A percentile compares a stretch with the other conserved stretches of the same genome.
phyloP scores from a whole-genome alignment of 441 rosid species.

The Raphanus hybrid region DNA sequence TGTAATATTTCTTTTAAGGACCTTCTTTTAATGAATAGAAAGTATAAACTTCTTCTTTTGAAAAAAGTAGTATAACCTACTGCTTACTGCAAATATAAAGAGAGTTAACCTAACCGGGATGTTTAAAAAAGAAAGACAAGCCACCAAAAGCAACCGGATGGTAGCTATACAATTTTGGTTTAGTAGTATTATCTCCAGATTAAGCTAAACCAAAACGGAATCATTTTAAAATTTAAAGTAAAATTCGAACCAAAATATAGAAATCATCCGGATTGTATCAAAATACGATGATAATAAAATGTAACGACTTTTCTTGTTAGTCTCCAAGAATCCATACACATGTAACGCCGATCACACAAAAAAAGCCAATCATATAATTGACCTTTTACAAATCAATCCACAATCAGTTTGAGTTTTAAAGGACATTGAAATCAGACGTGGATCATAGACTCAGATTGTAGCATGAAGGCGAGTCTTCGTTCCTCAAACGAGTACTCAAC shows the following conservation, averaged over 20 bases:
- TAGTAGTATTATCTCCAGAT: not conserved
- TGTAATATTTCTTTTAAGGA: not conserved
- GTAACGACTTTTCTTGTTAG: not conserved
- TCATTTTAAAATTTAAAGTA: not conserved
- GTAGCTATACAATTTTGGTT: not conserved
- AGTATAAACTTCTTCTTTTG: too few species aligned
- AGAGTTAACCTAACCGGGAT: not conserved
- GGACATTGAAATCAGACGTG: conserved; percentile 48
- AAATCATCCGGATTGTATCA: not conserved
- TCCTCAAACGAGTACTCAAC: conserved; percentile 87
- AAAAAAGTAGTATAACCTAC: not conserved
- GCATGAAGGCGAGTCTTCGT: conserved; percentile 75
- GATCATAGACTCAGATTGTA: conserved; percentile 56
- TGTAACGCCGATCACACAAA: conserved; percentile 9
- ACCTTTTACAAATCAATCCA: conserved; percentile 43
- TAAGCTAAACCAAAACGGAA: not conserved
- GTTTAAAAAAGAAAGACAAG: not conserved
- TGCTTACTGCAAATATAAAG: not conserved
- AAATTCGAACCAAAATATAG: not conserved
- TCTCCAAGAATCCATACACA: conserved; percentile 46
- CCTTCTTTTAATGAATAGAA: not conserved
- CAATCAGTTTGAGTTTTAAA: conserved; percentile 30
- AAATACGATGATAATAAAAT: too few species aligned
- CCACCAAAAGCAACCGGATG: not conserved
- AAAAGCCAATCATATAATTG: conserved; percentile 57